Percentiles rank a stretch among this genome's conserved stretches.
phyloP scores from a whole-genome alignment of 164 flowering plant species.

The Annona cherimola region DNA sequence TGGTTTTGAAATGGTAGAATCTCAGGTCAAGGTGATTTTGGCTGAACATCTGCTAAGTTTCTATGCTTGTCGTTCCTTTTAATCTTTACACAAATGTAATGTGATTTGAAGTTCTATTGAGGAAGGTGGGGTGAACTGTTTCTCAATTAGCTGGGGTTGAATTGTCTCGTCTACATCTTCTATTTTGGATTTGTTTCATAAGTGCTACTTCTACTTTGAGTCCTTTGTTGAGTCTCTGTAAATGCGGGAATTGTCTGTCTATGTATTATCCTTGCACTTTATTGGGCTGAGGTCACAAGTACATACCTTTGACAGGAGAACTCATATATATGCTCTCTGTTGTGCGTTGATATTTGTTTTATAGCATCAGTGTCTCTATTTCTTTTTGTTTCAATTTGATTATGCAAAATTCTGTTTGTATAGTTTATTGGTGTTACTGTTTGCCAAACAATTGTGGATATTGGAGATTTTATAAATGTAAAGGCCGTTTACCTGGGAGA shows the following conservation, averaged over 20 bases:
- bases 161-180: neutral
- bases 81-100: constrained; percentile 3
- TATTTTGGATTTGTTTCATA: neutral
- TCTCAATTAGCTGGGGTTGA: neutral
- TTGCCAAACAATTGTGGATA: neutral
- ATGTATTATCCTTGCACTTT: constrained; percentile 10
- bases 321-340: neutral
- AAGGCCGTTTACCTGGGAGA: neutral
- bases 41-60: constrained; percentile 18
- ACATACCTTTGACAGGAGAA: constrained; percentile 14
- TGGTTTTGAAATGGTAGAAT: constrained; percentile 11
- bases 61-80: constrained; percentile 2
- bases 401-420: neutral
- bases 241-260: constrained; percentile 21
- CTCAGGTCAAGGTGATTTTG: constrained; percentile 17
- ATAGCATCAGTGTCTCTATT: neutral
- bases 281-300: constrained; percentile 20
- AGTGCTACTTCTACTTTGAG: constrained; percentile 8
- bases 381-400: neutral
- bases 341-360: neutral
- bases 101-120: constrained; percentile 2
- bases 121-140: neutral
- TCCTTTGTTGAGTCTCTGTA: constrained; percentile 30
- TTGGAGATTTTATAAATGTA: neutral
- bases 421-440: neutral